Evolutionary conservation across 176 grass and related monocot genomes (phyloP).

Genomic region (Lolium rigidum): DNA sequence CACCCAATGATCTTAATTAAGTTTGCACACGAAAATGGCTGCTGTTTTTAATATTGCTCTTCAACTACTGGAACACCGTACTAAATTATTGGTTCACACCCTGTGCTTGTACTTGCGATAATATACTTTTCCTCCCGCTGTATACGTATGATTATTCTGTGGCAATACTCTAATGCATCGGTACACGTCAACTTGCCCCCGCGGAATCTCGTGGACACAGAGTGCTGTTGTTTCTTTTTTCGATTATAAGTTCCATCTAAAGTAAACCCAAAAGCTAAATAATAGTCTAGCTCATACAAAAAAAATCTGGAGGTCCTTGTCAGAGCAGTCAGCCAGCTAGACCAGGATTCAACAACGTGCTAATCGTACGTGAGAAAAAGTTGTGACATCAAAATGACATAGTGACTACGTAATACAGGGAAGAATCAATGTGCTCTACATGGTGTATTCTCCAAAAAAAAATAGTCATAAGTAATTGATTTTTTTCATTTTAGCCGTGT

Average conservation of each 20-base stretch:
- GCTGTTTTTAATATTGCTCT: slow-evolving; percentile 22
- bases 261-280: slow-evolving; percentile 19
- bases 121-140: slow-evolving; percentile 23
- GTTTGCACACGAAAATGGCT: slow-evolving; percentile 19
- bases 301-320: slow-evolving; percentile 18
- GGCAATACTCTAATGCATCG: slow-evolving; percentile 44
- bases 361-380: slow-evolving; percentile 21
- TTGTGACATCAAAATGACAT: slow-evolving; percentile 23
- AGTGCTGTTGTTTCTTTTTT: neutral
- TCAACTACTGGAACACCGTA: slow-evolving; percentile 10
- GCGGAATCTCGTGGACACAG: slow-evolving; percentile 46
- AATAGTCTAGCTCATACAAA: slow-evolving; percentile 10
- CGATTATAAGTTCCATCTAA: neutral
- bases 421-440: too few relatives aligned
- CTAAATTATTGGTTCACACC: slow-evolving; percentile 47
- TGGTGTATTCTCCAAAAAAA: too few relatives aligned
- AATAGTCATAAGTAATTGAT: too few relatives aligned
- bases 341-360: slow-evolving; percentile 8
- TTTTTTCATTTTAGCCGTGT: too few relatives aligned
- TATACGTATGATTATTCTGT: slow-evolving; percentile 15
- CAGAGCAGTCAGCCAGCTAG: neutral
- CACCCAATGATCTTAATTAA: neutral
- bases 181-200: slow-evolving; percentile 34
- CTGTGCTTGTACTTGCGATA: slow-evolving; percentile 49
- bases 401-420: neutral